These are phyloP conservation scores for Podila epicladia DNA, from an alignment of 192 early-diverging fungal genomes.

Conservation along the genomic window DNA sequence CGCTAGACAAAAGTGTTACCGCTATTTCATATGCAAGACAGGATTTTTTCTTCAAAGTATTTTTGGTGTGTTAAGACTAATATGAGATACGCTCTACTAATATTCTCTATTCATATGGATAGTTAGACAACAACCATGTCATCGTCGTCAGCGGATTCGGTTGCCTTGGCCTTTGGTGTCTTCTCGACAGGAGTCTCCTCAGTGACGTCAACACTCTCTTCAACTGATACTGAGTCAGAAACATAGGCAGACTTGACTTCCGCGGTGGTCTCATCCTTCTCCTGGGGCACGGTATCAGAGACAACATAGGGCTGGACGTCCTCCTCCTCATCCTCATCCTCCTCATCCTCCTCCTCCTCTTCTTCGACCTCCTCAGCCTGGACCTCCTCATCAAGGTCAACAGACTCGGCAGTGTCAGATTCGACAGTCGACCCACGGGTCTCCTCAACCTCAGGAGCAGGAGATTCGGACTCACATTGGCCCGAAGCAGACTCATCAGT, in stretches of 20 bases:
- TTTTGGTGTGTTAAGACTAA: too few species aligned
- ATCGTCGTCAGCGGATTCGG: neutral
- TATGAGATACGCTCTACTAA: too few species aligned
- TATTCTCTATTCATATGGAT: neutral
- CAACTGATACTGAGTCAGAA: neutral
- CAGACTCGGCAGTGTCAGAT: neutral
- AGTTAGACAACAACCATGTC: neutral
- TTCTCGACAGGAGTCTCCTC: slow-evolving; percentile 1
- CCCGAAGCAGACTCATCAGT: neutral
- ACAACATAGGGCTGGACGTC: too few species aligned
- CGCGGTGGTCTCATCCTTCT: too few species aligned
- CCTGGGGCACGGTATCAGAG: neutral
- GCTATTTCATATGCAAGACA: too few species aligned
- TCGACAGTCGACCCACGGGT: neutral
- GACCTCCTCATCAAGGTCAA: neutral
- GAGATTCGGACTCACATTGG: neutral
- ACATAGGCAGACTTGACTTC: neutral
- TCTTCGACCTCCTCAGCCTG: too few species aligned
- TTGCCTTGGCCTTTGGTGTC: neutral
- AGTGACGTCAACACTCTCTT: neutral
- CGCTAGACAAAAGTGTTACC: too few species aligned
- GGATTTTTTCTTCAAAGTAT: too few species aligned
- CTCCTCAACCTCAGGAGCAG: neutral
- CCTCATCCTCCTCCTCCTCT: too few species aligned
- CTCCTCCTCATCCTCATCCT: too few species aligned